Percentiles rank a stretch among this genome's conserved stretches.
Conservation (phyloP, 306 rosid species). For the Begonia fuchsioides region DNA sequence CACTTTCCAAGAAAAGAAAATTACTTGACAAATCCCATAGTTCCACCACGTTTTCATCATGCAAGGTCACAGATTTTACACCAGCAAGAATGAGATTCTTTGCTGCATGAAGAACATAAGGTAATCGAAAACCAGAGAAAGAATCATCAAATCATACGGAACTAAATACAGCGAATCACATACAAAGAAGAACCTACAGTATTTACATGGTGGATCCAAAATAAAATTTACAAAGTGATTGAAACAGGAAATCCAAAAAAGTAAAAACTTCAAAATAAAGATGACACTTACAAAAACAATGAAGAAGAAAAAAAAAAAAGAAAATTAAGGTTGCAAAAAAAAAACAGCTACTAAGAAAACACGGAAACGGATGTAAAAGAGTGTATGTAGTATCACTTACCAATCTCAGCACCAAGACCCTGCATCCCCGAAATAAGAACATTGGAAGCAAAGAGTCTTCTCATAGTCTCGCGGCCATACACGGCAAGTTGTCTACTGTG, state of each 20-base stretch:
- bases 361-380: too few relatives aligned
- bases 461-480: slow-evolving; percentile 92
- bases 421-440: slow-evolving; percentile 79
- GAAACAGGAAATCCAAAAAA: too few relatives aligned
- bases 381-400: slow-evolving; percentile 8
- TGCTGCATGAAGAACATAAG: slow-evolving; percentile 39
- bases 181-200: neutral
- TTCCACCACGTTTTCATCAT: slow-evolving; percentile 68
- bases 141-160: slow-evolving; percentile 1
- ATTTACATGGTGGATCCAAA: too few relatives aligned
- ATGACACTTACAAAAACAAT: neutral
- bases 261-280: too few relatives aligned
- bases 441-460: slow-evolving; percentile 66
- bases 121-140: slow-evolving; percentile 7
- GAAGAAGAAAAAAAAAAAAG: neutral
- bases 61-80: slow-evolving; percentile 79
- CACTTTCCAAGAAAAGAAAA: slow-evolving; percentile 52
- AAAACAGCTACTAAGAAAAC: too few relatives aligned
- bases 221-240: too few relatives aligned
- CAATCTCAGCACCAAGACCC: slow-evolving; percentile 95
- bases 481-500: slow-evolving; percentile 97
- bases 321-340: neutral
- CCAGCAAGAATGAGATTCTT: slow-evolving; percentile 93
- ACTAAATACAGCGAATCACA: neutral
- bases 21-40: slow-evolving; percentile 75